Conservation (phyloP, 495 filamentous ascomycete species). For the Margaritispora aquatica region DNA sequence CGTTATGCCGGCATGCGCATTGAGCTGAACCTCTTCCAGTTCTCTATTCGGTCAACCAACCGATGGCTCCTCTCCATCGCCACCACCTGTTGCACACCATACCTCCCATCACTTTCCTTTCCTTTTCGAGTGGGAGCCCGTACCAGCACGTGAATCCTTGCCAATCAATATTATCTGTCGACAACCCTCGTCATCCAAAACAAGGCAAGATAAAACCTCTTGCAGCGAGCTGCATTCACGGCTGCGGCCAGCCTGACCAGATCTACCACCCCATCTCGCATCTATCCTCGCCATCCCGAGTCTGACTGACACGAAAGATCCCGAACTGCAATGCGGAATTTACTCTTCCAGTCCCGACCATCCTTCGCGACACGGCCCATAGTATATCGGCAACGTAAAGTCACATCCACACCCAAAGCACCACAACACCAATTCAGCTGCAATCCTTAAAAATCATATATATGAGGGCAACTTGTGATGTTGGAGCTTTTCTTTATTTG, state of each 20-base stretch:
- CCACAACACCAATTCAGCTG: too few relatives aligned
- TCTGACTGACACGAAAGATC: neutral
- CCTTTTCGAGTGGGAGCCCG: too few relatives aligned
- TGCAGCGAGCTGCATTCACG: conserved; percentile 1
- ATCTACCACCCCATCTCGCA: conserved; percentile 1
- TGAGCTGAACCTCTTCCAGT: neutral
- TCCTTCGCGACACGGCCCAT: too few relatives aligned
- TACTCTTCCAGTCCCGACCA: too few relatives aligned
- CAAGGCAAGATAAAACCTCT: neutral
- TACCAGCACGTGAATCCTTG: neutral
- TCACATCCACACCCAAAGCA: too few relatives aligned
- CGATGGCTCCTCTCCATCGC: neutral
- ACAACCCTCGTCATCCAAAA: neutral
- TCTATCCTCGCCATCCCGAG: neutral
- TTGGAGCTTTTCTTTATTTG: too few relatives aligned
- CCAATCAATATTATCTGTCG: neutral
- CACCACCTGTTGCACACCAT: neutral
- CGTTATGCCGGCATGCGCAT: neutral
- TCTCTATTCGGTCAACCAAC: neutral
- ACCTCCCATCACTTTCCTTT: too few relatives aligned
- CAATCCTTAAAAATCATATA: too few relatives aligned
- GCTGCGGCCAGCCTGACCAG: neutral
- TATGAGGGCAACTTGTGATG: too few relatives aligned
- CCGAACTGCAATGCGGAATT: neutral
- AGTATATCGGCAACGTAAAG: too few relatives aligned